Evolutionary conservation across 1,139 yeast species (phyloP), one percentile per base, ranked within the genome.

Genomic region (Yamadazyma siamensis): DNA sequence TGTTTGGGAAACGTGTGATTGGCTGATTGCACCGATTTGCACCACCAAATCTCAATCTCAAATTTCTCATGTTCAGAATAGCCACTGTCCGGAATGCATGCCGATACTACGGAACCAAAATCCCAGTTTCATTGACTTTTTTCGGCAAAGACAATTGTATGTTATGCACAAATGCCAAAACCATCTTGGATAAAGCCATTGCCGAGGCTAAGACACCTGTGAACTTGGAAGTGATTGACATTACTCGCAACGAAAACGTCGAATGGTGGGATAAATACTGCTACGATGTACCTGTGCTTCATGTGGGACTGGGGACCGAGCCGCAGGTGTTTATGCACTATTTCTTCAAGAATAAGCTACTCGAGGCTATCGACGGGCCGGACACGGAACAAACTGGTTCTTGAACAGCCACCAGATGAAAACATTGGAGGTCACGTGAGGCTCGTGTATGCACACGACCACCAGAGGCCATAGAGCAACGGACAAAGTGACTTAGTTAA

Each of bases 281-380:
- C 41, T 87, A 79, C 54, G 96, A 89, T 50, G 89, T 88, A 2
- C 96, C 96, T 0, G 96, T 89, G 0, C 56, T 87, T 23, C 95
- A 88, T 50, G 65, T 86, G 12, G 81, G 78, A 41, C 9, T 10
- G 7, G 59, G 59, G 3, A 65, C 56, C 5, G 56, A 51, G 23
- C 62, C 70, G 28, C 68, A 80, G 4, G 81, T 80, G 48, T 76
- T 81, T 50, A 86, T 87, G 89, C 96, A 88, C 57, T 71, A 79
- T 35, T 69, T 88, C 34, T 61, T 77, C 36, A 68, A 70, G 31
- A 75, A 73, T 9, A 78, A 82, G 42, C 59, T 86, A 4, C 44
- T 65, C 17, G 75, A 71, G 14, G 81, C 32, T 6, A 27, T 38
- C 72, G 32, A 29, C 7, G 20, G 20, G 20, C n/a, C n/a, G n/a